phyloP scores from a whole-genome alignment of 1,139 yeast species.

The Scheffersomyces parashehatae region DNA sequence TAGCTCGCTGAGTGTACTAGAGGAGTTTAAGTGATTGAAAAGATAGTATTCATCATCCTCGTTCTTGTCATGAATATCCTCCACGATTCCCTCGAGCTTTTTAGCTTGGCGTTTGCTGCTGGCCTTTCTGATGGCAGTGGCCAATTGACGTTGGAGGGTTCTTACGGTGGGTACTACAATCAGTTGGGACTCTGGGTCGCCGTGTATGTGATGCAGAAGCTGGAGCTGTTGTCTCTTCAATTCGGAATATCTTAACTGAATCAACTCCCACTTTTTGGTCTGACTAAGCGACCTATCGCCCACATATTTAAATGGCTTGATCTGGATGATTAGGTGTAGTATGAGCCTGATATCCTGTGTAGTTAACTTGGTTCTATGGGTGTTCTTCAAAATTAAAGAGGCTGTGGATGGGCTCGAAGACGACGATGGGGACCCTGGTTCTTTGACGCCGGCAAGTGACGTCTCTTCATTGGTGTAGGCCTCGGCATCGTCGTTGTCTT shows the following conservation, averaged over 20 bases:
- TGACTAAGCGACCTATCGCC: constrained; percentile 36
- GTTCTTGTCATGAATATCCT: constrained; percentile 2
- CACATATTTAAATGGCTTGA: constrained; percentile 40
- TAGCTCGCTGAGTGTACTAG: constrained; percentile 26
- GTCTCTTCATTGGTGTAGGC: not conserved
- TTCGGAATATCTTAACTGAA: constrained; percentile 27
- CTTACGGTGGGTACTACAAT: constrained; percentile 35
- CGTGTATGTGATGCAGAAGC: constrained; percentile 1
- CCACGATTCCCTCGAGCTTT: constrained; percentile 6
- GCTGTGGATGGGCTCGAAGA: not conserved
- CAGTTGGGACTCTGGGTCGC: constrained; percentile 6
- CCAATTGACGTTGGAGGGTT: constrained; percentile 38
- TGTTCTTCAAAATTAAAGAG: not conserved
- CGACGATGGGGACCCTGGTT: constrained; percentile 2
- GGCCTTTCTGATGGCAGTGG: constrained; percentile 36
- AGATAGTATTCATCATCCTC: constrained; percentile 2
- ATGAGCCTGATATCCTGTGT: constrained; percentile 31
- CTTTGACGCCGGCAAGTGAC: not conserved
- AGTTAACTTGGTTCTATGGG: constrained; percentile 28
- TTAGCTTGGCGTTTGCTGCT: constrained; percentile 13
- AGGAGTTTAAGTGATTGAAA: constrained; percentile 16
- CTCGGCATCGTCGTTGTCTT: not conserved
- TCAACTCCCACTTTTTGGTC: constrained; percentile 38
- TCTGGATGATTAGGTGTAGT: constrained; percentile 28
- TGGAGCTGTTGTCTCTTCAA: constrained; percentile 13